Conservation (phyloP, 352 stramenopile genomes). For the Phytopythium aichiense region DNA sequence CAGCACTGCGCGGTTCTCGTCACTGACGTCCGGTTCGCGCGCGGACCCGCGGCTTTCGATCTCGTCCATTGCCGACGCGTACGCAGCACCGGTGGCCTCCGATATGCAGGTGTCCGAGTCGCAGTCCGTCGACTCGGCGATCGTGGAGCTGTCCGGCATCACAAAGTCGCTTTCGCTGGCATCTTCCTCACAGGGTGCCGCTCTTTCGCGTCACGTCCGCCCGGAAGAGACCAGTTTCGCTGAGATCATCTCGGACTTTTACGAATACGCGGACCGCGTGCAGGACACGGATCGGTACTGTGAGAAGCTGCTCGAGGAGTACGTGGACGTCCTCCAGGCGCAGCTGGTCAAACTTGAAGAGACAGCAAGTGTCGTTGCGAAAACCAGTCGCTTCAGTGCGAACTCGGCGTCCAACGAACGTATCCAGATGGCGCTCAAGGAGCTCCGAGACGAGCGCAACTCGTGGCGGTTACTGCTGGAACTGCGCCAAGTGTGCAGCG, state of each 20-base stretch:
- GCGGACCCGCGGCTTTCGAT: constrained; percentile 55
- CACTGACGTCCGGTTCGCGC: constrained; percentile 9
- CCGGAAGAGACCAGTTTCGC: constrained; percentile 76
- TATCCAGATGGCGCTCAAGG: constrained; percentile 45
- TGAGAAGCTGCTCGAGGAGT: constrained; percentile 67
- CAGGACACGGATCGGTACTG: constrained; percentile 70
- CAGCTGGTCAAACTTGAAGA: constrained; percentile 53
- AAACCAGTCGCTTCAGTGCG: constrained; percentile 12
- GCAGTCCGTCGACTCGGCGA: constrained; percentile 26
- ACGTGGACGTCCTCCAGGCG: constrained; percentile 74
- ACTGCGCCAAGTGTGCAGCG: constrained; percentile 56
- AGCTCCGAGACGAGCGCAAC: constrained; percentile 76
- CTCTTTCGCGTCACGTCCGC: constrained; percentile 53
- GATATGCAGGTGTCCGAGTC: constrained; percentile 9
- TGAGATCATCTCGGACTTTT: constrained; percentile 73
- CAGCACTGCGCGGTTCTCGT: constrained; percentile 3
- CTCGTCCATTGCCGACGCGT: constrained; percentile 68
- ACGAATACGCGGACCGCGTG: constrained; percentile 62
- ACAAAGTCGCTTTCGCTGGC: constrained; percentile 32
- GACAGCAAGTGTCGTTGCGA: constrained; percentile 6
- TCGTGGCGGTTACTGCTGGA: constrained; percentile 81
- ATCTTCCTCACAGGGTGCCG: constrained; percentile 24
- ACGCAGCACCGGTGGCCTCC: constrained; percentile 25
- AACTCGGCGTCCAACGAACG: constrained; percentile 24
- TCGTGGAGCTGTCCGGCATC: constrained; percentile 41